phyloP scores from a whole-genome alignment of 805 yeast genomes.

The Clavispora fructus region DNA sequence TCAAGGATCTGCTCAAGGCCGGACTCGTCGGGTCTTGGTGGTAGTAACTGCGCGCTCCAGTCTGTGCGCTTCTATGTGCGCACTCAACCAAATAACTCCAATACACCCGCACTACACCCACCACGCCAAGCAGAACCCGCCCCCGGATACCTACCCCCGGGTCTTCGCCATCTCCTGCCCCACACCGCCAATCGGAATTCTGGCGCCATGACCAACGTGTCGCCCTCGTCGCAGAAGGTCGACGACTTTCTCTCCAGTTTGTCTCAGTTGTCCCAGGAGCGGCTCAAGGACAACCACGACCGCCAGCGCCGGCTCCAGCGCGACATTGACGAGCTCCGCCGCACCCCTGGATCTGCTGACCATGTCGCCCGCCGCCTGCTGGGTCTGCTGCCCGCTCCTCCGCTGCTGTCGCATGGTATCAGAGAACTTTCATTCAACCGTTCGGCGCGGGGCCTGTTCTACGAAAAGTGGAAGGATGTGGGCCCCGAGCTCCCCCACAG shows the following conservation, averaged over 20 bases:
- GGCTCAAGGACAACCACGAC: constrained; percentile 29
- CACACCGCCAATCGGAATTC: too few species aligned
- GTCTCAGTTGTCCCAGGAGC: constrained; percentile 32
- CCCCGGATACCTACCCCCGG: too few species aligned
- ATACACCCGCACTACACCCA: too few species aligned
- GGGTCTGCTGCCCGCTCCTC: background rate
- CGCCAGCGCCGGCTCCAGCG: constrained; percentile 30
- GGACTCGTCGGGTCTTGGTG: too few species aligned
- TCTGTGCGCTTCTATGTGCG: background rate
- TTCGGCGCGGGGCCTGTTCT: constrained; percentile 5
- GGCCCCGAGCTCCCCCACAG: constrained; percentile 1
- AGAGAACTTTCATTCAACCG: constrained; percentile 15
- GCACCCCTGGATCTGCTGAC: background rate
- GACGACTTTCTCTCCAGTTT: constrained; percentile 33
- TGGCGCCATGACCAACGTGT: constrained; percentile 13
- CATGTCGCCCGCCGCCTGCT: background rate
- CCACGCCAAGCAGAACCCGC: too few species aligned
- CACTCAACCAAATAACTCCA: too few species aligned
- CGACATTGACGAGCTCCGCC: constrained; percentile 21
- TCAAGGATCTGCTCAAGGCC: too few species aligned
- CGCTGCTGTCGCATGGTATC: constrained; percentile 3
- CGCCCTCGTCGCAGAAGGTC: constrained; percentile 30
- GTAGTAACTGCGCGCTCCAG: background rate
- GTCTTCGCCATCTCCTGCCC: too few species aligned
- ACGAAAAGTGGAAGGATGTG: constrained; percentile 3